Evolutionary conservation across 371 early-diverging fungal species (phyloP), one percentile per base, ranked within the genome.

Genomic region (Mucor mucedo): DNA sequence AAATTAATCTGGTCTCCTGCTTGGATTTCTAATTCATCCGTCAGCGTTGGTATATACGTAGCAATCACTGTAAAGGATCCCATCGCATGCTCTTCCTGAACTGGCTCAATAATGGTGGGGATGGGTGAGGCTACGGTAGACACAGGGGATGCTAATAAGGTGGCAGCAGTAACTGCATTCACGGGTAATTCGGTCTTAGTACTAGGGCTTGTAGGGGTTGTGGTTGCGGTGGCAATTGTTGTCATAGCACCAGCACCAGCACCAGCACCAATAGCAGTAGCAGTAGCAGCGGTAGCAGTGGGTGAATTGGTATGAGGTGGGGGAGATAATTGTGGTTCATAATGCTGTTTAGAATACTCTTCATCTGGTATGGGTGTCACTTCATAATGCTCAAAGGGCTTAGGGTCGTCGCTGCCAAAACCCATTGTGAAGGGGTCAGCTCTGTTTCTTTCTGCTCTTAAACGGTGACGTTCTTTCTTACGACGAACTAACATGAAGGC

Each of bases 21-120:
- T 2, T 77, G 70, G 13, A 87, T 70, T 47, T 84, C 83, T 50
- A 87, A 68, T 60, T 87, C 88, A 65, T 87, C 88, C 27, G 76
- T 73, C 52, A 86, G 39, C 5, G 79, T 79, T 7, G 88, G 88
- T n/a, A 73, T 75, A 65, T 78, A 87, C 4, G 77, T 79, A 13
- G 78, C 66, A 7, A 79, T 66, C 0, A 84, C 84, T 10, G 55
- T 68, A 40, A 61, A 80, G 14, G 73, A 72, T 8, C 78, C 78
- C 13, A 79, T 47, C 0, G 47, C 8, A 2, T 16, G 47, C 16
- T 44, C 8, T 21, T 47, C n/a, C 14, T 47, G 21, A 10, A 53
- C 3, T 21, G 55, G 27, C 40, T 40, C 29, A 16, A 63, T 35
- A 10, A 57, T n/a, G 21, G 32, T 35, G 41, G 49, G 27, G 4